Evolutionary conservation across 257 asterid genomes (phyloP), one percentile per base, ranked within the genome.

Genomic region (Nicotiana sylvestris): DNA sequence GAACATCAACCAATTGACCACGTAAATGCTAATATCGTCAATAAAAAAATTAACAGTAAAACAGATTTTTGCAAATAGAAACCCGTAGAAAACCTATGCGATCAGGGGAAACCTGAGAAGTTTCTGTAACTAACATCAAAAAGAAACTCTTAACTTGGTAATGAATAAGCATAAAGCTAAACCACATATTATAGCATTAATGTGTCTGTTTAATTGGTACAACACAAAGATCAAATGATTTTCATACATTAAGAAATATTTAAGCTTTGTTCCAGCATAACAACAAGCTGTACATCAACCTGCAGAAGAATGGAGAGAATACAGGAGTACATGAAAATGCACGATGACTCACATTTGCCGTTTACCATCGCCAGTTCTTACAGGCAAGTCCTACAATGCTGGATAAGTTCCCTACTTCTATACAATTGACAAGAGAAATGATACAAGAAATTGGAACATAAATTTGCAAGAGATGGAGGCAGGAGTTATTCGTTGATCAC

Each of bases 351-450:
- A 74, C 25, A 49, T 27, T 74, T 74, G 13, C 25, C 62, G 16
- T 74, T 74, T 13, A 74, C 51, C 62, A 29, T 74, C 3, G 58
- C 56, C 33, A 39, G 33, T 70, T 43, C 60, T 72, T 72, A 33
- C 37, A 25, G 35, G 37, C n/a, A 46, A 70, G 37, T 43, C 37
- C 12, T 43, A 72, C 6, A 39, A 39, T 70, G 35, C 46, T 70
- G 58, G 29, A 10, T 10, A 70, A 11, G 78, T 18, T 43, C 15
- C 62, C 62, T 46, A 74, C 13, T 49, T 27, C 4, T 74, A 7
- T 74, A 74, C 80, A 74, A 49, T 74, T 49, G 43, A 15, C 64
- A 43, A 43, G 78, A 70, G 35, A 70, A 70, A 70, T 43, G 77
- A 18, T 43, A 43, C 32, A 1, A 18, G 32, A 61, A n/a, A 61